Conservation (phyloP, 2,329 filamentous ascomycete species). For the Clonostachys sp. region DNA sequence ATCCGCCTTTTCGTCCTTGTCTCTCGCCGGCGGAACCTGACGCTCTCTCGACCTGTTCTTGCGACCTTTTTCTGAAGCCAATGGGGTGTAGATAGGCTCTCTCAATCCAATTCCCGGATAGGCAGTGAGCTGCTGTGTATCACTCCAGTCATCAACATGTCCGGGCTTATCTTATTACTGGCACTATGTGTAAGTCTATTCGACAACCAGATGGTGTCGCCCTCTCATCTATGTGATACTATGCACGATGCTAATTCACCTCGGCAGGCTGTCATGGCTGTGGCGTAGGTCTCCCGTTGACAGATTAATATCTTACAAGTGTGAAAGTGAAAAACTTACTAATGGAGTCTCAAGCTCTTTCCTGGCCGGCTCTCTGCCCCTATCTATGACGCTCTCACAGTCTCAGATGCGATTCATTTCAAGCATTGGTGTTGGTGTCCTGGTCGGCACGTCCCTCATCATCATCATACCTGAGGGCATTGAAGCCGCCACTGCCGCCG, state of each 20-base stretch:
- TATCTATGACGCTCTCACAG: slow-evolving; percentile 82
- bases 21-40: neutral
- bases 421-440: slow-evolving; percentile 85
- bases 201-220: neutral
- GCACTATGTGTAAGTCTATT: slow-evolving; percentile 30
- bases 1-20: neutral
- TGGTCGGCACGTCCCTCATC: slow-evolving; percentile 92
- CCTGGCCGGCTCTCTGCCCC: slow-evolving; percentile 82
- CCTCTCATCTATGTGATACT: neutral
- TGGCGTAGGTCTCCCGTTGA: slow-evolving; percentile 41
- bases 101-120: too few relatives aligned
- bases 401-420: slow-evolving; percentile 87
- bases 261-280: slow-evolving; percentile 49
- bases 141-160: slow-evolving; percentile 19
- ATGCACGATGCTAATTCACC: slow-evolving; percentile 9
- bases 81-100: too few relatives aligned
- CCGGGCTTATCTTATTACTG: slow-evolving; percentile 31
- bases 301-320: neutral
- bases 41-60: too few relatives aligned
- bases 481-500: slow-evolving; percentile 73
- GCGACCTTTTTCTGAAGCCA: too few relatives aligned
- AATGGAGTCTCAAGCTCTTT: slow-evolving; percentile 67
- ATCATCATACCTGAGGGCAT: slow-evolving; percentile 97
- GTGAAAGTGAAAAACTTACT: neutral
- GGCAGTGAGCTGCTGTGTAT: too few relatives aligned